Conservation (phyloP, 2,329 filamentous ascomycete species). For the Trichoderma guizhouense region DNA sequence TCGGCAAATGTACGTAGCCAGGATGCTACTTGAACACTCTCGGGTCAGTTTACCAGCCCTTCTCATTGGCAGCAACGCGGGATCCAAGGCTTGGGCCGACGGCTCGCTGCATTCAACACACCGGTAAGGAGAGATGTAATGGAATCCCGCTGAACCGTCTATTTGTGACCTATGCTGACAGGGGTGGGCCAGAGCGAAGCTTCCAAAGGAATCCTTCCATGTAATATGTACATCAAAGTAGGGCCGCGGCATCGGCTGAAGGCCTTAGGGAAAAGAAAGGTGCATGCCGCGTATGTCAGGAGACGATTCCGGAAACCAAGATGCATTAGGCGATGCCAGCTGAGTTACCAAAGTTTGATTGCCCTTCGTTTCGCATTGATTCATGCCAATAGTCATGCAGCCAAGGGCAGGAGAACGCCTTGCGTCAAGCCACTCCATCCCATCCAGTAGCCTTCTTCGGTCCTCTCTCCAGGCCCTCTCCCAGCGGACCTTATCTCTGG, state of each 20-base stretch:
- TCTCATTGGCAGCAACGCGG: conserved; percentile 23
- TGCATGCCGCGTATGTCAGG: neutral
- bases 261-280: neutral
- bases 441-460: neutral
- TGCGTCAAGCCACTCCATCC: conserved; percentile 8
- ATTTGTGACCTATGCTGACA: neutral
- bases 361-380: conserved; percentile 17
- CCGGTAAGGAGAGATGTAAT: conserved; percentile 26
- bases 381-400: neutral
- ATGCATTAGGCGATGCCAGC: conserved; percentile 19
- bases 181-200: neutral
- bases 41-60: conserved; percentile 14
- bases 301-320: conserved; percentile 14
- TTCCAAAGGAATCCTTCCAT: conserved; percentile 6
- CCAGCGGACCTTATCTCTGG: neutral
- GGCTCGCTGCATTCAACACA: conserved; percentile 30
- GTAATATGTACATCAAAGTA: neutral
- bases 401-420: neutral
- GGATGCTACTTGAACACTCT: neutral
- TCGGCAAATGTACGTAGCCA: neutral
- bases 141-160: conserved; percentile 11
- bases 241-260: neutral
- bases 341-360: conserved; percentile 26
- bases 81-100: conserved; percentile 28
- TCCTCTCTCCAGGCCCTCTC: neutral